Evolutionary conservation across 306 rosid species (phyloP).

Genomic region (Cicer bijugum): DNA sequence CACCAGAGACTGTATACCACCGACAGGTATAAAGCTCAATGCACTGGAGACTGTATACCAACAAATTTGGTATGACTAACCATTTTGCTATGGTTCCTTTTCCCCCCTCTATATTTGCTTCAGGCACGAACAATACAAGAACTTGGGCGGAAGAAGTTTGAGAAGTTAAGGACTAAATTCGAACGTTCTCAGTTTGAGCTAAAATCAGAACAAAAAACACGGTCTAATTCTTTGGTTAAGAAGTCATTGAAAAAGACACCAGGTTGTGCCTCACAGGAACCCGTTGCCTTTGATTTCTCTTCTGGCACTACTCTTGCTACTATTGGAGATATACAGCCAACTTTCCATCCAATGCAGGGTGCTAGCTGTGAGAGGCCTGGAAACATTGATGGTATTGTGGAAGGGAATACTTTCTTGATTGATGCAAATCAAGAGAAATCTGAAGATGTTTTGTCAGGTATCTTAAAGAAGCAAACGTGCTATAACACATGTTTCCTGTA

Average conservation of each 20-base stretch:
- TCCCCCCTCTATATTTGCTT: constrained; percentile 39
- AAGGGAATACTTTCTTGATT: constrained; percentile 65
- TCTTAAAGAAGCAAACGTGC: constrained; percentile 17
- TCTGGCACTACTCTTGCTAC: constrained; percentile 90
- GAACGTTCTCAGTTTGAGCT: constrained; percentile 67
- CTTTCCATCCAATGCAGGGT: constrained; percentile 61
- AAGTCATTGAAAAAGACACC: constrained; percentile 72
- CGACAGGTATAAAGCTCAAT: constrained; percentile 71
- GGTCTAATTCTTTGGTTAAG: constrained; percentile 63
- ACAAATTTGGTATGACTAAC: background rate
- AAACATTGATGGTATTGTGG: constrained; percentile 63
- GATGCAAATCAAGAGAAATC: constrained; percentile 75
- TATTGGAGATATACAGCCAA: constrained; percentile 59
- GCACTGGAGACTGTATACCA: constrained; percentile 72
- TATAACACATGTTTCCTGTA: constrained; percentile 9
- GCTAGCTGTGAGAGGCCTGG: constrained; percentile 67
- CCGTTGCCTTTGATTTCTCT: constrained; percentile 83
- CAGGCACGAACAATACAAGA: constrained; percentile 98
- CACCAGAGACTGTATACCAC: constrained; percentile 86
- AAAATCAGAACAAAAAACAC: constrained; percentile 69
- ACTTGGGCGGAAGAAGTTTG: constrained; percentile 79
- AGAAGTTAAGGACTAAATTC: constrained; percentile 65
- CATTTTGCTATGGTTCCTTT: constrained; percentile 32
- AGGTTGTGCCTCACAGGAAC: constrained; percentile 70
- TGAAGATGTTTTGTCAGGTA: constrained; percentile 85